These are phyloP conservation scores for Silybum marianum DNA, from an alignment of 129 eudicot species.

Conservation along the genomic window DNA sequence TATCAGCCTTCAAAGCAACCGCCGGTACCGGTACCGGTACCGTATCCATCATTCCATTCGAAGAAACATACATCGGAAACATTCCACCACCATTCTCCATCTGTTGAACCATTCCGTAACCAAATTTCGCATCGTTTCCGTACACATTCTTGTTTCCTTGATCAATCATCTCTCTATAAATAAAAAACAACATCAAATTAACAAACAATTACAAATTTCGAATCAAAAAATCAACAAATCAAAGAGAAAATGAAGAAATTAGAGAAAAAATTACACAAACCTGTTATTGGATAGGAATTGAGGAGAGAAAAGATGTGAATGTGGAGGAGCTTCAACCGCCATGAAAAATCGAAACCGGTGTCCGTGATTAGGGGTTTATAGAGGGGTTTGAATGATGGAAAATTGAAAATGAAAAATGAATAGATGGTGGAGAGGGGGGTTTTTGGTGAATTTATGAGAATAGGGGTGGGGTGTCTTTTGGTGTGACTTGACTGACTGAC, in stretches of 20 bases:
- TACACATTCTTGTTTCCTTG: conserved; percentile 42
- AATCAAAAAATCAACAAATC: background rate
- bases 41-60: conserved; percentile 28
- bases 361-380: conserved; percentile 36
- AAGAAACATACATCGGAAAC: conserved; percentile 51
- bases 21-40: conserved; percentile 19
- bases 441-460: conserved; percentile 37
- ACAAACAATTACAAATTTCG: background rate
- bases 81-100: conserved; percentile 41
- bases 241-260: background rate
- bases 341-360: conserved; percentile 21
- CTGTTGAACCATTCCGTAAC: conserved; percentile 35
- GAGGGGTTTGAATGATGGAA: conserved; percentile 39
- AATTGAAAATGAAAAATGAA: background rate
- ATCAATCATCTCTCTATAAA: conserved; percentile 45
- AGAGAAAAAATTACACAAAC: conserved; percentile 30
- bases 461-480: conserved; percentile 2
- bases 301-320: conserved; percentile 44
- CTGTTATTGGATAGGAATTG: conserved; percentile 42
- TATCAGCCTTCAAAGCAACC: conserved; percentile 44
- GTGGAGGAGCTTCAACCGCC: conserved; percentile 68
- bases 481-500: conserved; percentile 40
- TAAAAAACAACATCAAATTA: background rate
- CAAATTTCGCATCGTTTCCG: conserved; percentile 27
- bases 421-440: conserved; percentile 26